phyloP scores from a whole-genome alignment of 2,329 filamentous ascomycete species.

The Sporothrix luriei region DNA sequence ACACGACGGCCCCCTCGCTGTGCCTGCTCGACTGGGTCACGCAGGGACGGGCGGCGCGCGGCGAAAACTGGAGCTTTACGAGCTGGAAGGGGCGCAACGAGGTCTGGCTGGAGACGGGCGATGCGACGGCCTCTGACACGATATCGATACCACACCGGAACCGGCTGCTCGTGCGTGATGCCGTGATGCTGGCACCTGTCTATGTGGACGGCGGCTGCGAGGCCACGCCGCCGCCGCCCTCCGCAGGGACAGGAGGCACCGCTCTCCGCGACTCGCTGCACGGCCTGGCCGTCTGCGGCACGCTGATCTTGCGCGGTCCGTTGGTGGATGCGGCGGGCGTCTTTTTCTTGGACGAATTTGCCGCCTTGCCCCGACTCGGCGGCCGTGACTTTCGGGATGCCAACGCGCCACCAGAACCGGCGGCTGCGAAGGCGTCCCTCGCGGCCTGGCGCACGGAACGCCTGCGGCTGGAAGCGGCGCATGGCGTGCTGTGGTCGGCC shows the following conservation, averaged over 20 bases:
- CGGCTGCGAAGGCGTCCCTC: slow-evolving; percentile 42
- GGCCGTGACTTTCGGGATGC: slow-evolving; percentile 70
- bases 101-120: slow-evolving; percentile 58
- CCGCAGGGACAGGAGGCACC: slow-evolving; percentile 30
- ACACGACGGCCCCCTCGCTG: slow-evolving; percentile 52
- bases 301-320: slow-evolving; percentile 77
- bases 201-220: slow-evolving; percentile 41
- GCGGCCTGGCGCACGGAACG: slow-evolving; percentile 60
- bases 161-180: slow-evolving; percentile 80
- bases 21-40: slow-evolving; percentile 94
- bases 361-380: slow-evolving; percentile 76
- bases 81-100: slow-evolving; percentile 86
- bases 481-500: slow-evolving; percentile 77
- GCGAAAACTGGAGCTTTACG: slow-evolving; percentile 84
- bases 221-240: neutral
- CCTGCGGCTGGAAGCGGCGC: slow-evolving; percentile 59
- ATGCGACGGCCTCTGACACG: neutral
- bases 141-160: slow-evolving; percentile 36
- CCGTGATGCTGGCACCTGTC: slow-evolving; percentile 63
- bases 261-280: slow-evolving; percentile 67
- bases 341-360: slow-evolving; percentile 81
- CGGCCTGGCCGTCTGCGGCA: slow-evolving; percentile 76
- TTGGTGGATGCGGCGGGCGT: slow-evolving; percentile 65
- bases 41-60: slow-evolving; percentile 78
- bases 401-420: slow-evolving; percentile 48